Evolutionary conservation across 2,329 filamentous ascomycete species (phyloP), one percentile per base, ranked within the genome.

Genomic region (Fusarium verticillioides): DNA sequence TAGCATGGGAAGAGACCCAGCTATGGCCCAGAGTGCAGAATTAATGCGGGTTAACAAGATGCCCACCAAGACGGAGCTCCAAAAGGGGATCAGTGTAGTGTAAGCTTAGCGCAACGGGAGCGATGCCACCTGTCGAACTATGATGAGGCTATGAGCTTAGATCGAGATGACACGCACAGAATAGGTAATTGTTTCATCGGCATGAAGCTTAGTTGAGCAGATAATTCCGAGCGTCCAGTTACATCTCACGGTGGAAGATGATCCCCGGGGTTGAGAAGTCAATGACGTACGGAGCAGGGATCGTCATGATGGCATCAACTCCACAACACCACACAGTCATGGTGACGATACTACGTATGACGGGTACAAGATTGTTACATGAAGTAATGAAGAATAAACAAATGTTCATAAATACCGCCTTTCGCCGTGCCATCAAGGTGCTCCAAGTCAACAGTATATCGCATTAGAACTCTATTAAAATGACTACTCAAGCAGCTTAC

Each of bases 1-100:
- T 0, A 96, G 90, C 66, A 98, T 98, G 94, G 92, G 92, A 73
- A 91, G 90, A 84, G 96, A 99, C 81, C 96, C 96, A 0, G 89
- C 93, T 63, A 95, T 97, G 92, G 84, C 85, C 4, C 94, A 98
- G 84, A 88, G 88, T 58, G 93, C 93, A 3, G 94, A 97, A 85
- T 84, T 98, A 83, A 97, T 98, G 94, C 87, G 92, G 68, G 85
- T 90, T 72, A 90, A 90, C 42, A 93, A 90, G 82, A 97, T 98
- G 95, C 92, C 93, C 3, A 87, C 85, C 60, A 98, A 97, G 90
- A 90, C 85, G 70, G 89, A 97, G 79, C 83, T 98, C 53, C 83
- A 92, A 79, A 87, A 86, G 57, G 93, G 92, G 0, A 73, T 87
- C 47, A 87, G 90, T 69, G 82, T 90, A 11, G 70, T 88, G 73